A percentile compares a stretch with the other conserved stretches of the same genome.
These are phyloP conservation scores for Decorospora gaudefroyi DNA, from an alignment of 2,329 filamentous ascomycete species.

Conservation along the genomic window DNA sequence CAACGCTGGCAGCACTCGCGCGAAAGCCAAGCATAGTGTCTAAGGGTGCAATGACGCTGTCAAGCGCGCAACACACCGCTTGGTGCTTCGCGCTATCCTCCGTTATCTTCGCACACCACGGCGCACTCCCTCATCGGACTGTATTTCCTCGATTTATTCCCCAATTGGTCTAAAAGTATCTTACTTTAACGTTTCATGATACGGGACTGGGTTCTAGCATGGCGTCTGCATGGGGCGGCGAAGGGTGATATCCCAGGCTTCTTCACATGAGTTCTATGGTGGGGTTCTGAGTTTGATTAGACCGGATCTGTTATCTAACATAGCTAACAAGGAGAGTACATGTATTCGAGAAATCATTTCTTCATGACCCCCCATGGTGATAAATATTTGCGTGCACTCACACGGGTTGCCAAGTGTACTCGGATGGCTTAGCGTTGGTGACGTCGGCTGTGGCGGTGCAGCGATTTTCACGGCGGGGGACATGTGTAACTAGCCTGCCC, in stretches of 20 bases:
- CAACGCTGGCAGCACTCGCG: slow-evolving; percentile 88
- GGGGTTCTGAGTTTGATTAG: slow-evolving; percentile 35
- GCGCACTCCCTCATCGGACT: slow-evolving; percentile 15
- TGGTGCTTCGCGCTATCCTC: slow-evolving; percentile 7
- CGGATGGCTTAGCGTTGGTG: slow-evolving; percentile 18
- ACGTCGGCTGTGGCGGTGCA: slow-evolving; percentile 27
- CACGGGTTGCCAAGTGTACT: not conserved
- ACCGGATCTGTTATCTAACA: slow-evolving; percentile 35
- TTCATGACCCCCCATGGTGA: not conserved
- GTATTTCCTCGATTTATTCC: slow-evolving; percentile 29
- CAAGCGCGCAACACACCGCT: slow-evolving; percentile 7
- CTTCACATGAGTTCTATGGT: slow-evolving; percentile 33
- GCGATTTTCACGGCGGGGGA: slow-evolving; percentile 21
- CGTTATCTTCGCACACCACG: slow-evolving; percentile 11
- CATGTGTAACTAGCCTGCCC: slow-evolving; percentile 16
- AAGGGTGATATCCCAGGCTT: slow-evolving; percentile 41
- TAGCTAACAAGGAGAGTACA: slow-evolving; percentile 30
- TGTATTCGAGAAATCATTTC: slow-evolving; percentile 2
- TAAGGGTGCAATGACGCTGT: slow-evolving; percentile 52
- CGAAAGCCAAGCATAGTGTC: slow-evolving; percentile 90
- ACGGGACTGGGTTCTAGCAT: slow-evolving; percentile 44
- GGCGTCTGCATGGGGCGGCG: slow-evolving; percentile 47
- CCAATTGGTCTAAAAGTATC: slow-evolving; percentile 36
- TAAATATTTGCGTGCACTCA: not conserved
- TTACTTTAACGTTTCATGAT: slow-evolving; percentile 34